Evolutionary conservation across 2,329 filamentous ascomycete genomes (phyloP), one percentile per base, ranked within the genome.

Genomic region (Ceratocystis lukuohia): DNA sequence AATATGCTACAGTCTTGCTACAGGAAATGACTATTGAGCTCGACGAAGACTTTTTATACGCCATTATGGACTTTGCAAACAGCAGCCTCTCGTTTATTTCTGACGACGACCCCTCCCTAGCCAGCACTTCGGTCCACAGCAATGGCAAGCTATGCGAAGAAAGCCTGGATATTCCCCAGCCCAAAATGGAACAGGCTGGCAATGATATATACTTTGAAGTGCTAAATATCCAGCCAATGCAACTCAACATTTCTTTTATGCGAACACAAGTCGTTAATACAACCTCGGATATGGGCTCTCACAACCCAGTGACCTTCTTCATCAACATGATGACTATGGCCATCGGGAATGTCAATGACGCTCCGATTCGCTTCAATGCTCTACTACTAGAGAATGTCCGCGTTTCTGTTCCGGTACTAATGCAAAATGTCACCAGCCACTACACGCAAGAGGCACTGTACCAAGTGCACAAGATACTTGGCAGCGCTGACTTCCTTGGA

Each of bases 261-360:
- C 88, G 94, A 22, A 99, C 94, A 0, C 94, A 99, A 75, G 86
- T 91, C 10, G 88, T 99, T 77, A 99, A 99, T 70, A 93, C 90
- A 1, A 93, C 97, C 74, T 92, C 97, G 74, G 95, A 94, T 71
- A 88, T 91, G 61, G 91, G 90, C 15, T 91, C 91, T 1, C 86
- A 84, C 53, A 99, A 96, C 73, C 95, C 95, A 0, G 82, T 99
- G 75, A 97, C 97, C 92, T 99, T 97, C 78, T 92, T 96, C 74
- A 86, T 97, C 75, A 97, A 99, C 73, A 90, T 97, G 70, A 86
- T 99, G 80, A 97, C 95, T 0, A 99, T 99, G 94, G 96, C 94
- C 15, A 94, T 99, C 72, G 94, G 94, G 70, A 99, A 99, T 72
- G 91, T 99, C 79, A 99, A 99, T 72, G 95, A 99, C 76, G 94